These are phyloP conservation scores for Candida wancherniae DNA, from an alignment of 805 yeast genomes.

Conservation along the genomic window DNA sequence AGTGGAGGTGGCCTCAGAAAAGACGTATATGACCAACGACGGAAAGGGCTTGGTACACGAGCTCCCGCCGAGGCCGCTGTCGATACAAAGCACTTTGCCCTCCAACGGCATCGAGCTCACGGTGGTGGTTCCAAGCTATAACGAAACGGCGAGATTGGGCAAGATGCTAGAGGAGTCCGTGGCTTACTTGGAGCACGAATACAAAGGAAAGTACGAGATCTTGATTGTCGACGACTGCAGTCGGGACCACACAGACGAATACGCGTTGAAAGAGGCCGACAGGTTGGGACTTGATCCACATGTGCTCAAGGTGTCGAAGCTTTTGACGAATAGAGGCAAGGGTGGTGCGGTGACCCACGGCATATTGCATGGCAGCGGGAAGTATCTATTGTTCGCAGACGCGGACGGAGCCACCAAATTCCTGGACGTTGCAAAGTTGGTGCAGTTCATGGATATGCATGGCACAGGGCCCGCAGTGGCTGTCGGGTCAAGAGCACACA, in stretches of 20 bases:
- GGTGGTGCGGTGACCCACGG: conserved; percentile 96
- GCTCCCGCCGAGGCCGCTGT: conserved; percentile 28
- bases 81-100: not conserved
- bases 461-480: conserved; percentile 53
- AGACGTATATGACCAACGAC: conserved; percentile 48
- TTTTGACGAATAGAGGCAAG: conserved; percentile 81
- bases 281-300: conserved; percentile 49
- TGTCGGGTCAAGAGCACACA: conserved; percentile 92
- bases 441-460: conserved; percentile 34
- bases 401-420: conserved; percentile 96
- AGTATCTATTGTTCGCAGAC: conserved; percentile 81
- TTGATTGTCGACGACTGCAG: conserved; percentile 92
- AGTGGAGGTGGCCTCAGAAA: conserved; percentile 47
- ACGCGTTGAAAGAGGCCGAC: conserved; percentile 59
- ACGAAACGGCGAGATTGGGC: conserved; percentile 71
- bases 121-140: conserved; percentile 90
- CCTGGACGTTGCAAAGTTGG: conserved; percentile 55
- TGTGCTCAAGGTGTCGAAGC: conserved; percentile 62
- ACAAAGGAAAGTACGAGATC: conserved; percentile 57
- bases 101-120: conserved; percentile 40
- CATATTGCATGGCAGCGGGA: conserved; percentile 67
- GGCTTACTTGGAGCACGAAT: conserved; percentile 40
- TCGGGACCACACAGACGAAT: conserved; percentile 68
- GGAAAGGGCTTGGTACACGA: conserved; percentile 22
- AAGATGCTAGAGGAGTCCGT: conserved; percentile 70